Evolutionary conservation across 2,329 filamentous ascomycete genomes (phyloP).

Genomic region (Fusarium praegraminearum): DNA sequence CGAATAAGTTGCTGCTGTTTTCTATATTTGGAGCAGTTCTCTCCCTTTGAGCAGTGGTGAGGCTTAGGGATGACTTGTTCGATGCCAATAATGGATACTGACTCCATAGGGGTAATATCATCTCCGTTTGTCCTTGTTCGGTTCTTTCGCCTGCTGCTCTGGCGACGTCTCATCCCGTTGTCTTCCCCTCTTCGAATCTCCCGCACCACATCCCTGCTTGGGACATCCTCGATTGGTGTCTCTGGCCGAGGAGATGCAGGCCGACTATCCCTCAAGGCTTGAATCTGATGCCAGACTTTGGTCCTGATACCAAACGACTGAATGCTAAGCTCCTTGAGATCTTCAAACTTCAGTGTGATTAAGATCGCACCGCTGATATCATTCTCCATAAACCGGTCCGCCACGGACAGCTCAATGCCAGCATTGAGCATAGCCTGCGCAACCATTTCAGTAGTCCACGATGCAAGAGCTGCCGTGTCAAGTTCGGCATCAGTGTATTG

Average conservation of each 20-base stretch:
- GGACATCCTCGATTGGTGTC: conserved; percentile 72
- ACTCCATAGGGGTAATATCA: conserved; percentile 83
- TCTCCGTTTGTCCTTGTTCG: conserved; percentile 60
- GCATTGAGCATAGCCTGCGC: conserved; percentile 88
- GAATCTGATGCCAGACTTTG: conserved; percentile 83
- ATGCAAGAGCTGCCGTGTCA: conserved; percentile 68
- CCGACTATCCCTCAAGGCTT: conserved; percentile 71
- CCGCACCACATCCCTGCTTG: conserved; percentile 62
- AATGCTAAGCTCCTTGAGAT: conserved; percentile 84
- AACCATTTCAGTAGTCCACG: conserved; percentile 81
- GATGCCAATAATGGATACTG: conserved; percentile 90
- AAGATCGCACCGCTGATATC: conserved; percentile 92
- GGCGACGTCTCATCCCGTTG: conserved; percentile 52
- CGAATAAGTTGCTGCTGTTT: conserved; percentile 83
- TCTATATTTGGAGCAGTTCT: conserved; percentile 84
- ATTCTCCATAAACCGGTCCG: conserved; percentile 89
- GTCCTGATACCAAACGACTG: conserved; percentile 84
- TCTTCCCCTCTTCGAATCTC: conserved; percentile 59
- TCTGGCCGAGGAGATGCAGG: conserved; percentile 64
- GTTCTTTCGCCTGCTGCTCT: conserved; percentile 56
- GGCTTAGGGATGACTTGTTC: conserved; percentile 88
- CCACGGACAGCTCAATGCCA: conserved; percentile 80
- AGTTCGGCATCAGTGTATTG: conserved; percentile 69
- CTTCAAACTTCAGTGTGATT: conserved; percentile 91
- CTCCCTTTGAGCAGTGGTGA: conserved; percentile 87